These are phyloP conservation scores for Aureobasidium sp. DNA, from an alignment of 2,329 filamentous ascomycete genomes.

Conservation along the genomic window DNA sequence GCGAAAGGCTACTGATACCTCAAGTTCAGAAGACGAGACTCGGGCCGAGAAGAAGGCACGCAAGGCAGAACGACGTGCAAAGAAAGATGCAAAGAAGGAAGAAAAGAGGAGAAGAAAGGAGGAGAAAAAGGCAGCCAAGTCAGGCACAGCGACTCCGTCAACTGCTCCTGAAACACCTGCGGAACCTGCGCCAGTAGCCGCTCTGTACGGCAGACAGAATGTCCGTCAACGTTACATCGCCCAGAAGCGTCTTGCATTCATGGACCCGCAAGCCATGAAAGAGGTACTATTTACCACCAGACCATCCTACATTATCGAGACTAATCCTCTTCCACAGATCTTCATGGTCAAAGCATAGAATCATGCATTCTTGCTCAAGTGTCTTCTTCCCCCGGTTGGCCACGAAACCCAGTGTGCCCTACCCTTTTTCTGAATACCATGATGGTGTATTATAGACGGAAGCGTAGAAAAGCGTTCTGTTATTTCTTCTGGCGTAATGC, in stretches of 20 bases:
- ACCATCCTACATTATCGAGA: constrained; percentile 17
- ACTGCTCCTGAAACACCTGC: constrained; percentile 1
- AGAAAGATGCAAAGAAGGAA: constrained; percentile 45
- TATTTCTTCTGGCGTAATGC: not conserved
- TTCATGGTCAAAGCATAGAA: constrained; percentile 54
- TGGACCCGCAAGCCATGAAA: constrained; percentile 74
- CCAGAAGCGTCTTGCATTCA: constrained; percentile 74
- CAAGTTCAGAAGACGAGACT: constrained; percentile 15
- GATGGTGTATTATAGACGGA: not conserved
- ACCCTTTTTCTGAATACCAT: not conserved
- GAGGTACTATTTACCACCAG: constrained; percentile 48
- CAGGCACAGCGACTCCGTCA: constrained; percentile 11
- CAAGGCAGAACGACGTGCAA: constrained; percentile 36
- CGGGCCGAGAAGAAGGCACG: constrained; percentile 24
- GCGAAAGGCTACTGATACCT: constrained; percentile 15
- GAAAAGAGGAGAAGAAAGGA: constrained; percentile 39
- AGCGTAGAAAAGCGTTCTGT: constrained; percentile 8
- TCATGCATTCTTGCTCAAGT: not conserved
- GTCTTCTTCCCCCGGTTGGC: not conserved
- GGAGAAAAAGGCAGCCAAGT: constrained; percentile 28
- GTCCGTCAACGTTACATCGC: constrained; percentile 76
- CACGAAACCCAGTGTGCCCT: not conserved
- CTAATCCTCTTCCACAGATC: constrained; percentile 40
- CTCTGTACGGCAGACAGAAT: constrained; percentile 48
- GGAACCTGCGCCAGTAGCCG: constrained; percentile 15